These are phyloP conservation scores for Tilletia caries DNA, from an alignment of 1,284 basidiomycete genomes.

Conservation along the genomic window DNA sequence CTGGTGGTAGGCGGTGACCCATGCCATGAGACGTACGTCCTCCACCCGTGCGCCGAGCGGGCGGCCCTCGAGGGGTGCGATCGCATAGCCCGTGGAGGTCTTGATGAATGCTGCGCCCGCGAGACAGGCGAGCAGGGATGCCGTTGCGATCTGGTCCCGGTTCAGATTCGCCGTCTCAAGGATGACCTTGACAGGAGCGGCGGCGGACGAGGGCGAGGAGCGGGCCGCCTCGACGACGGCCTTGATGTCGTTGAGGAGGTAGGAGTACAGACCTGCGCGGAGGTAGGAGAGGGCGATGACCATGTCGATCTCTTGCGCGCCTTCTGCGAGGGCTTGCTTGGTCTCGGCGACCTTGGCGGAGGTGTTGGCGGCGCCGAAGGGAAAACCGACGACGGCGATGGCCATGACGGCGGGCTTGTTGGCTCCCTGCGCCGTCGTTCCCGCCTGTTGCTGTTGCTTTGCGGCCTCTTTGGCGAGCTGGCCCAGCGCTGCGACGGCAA, in stretches of 20 bases:
- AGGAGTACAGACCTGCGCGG: conserved; percentile 22
- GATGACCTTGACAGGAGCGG: conserved; percentile 40
- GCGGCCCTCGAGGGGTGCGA: neutral
- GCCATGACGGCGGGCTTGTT: conserved; percentile 18
- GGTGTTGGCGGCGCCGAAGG: conserved; percentile 33
- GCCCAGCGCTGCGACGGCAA: conserved; percentile 60
- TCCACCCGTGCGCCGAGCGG: conserved; percentile 37
- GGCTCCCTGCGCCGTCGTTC: neutral
- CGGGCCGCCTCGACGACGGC: conserved; percentile 31
- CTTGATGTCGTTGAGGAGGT: conserved; percentile 33
- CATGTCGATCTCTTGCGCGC: conserved; percentile 48
- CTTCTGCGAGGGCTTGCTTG: conserved; percentile 24
- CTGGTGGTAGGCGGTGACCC: conserved; percentile 20
- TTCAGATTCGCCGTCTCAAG: conserved; percentile 41
- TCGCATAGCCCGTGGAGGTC: conserved; percentile 45
- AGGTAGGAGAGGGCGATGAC: conserved; percentile 16
- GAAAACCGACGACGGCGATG: conserved; percentile 38
- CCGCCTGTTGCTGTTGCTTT: neutral
- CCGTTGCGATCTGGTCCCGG: conserved; percentile 31
- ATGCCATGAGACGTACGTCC: conserved; percentile 40
- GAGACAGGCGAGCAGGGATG: conserved; percentile 34
- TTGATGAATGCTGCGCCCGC: conserved; percentile 45
- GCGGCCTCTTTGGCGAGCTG: neutral
- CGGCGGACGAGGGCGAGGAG: no score
- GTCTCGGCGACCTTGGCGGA: conserved; percentile 37